These are phyloP conservation scores for Candida tetrigidarum DNA, from an alignment of 1,139 yeast genomes.

Conservation along the genomic window DNA sequence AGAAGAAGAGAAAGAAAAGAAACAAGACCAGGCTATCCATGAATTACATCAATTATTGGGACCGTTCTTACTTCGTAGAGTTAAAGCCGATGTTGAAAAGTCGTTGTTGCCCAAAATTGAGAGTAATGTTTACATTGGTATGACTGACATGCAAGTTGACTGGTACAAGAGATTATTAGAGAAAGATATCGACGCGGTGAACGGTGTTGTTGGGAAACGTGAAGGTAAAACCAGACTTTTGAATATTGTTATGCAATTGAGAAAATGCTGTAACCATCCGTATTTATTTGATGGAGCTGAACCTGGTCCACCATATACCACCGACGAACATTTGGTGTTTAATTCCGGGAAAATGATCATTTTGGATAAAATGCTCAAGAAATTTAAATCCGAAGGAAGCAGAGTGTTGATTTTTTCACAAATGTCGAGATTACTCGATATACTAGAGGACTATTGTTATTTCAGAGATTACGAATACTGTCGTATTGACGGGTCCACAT, in stretches of 20 bases:
- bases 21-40: constrained; percentile 79
- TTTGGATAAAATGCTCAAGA: constrained; percentile 78
- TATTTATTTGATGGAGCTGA: constrained; percentile 98
- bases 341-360: constrained; percentile 93
- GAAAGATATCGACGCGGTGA: constrained; percentile 95
- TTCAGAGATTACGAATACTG: constrained; percentile 86
- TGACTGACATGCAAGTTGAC: constrained; percentile 91
- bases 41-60: constrained; percentile 83
- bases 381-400: constrained; percentile 78
- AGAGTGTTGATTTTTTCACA: constrained; percentile 93
- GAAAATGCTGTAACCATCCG: constrained; percentile 98
- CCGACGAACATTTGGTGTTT: constrained; percentile 89
- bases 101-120: constrained; percentile 91
- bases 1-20: constrained; percentile 46
- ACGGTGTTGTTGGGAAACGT: constrained; percentile 85
- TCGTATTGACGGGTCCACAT: constrained; percentile 94
- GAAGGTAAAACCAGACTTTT: constrained; percentile 90
- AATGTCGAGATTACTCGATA: constrained; percentile 91
- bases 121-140: constrained; percentile 85
- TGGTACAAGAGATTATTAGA: constrained; percentile 92
- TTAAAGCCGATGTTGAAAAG: constrained; percentile 91
- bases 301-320: constrained; percentile 98
- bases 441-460: constrained; percentile 88
- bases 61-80: constrained; percentile 88
- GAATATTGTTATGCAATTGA: constrained; percentile 94